Evolutionary conservation across 106 monocot genomes (phyloP), one percentile per base, ranked within the genome.

Genomic region (Gastrodia elata): DNA sequence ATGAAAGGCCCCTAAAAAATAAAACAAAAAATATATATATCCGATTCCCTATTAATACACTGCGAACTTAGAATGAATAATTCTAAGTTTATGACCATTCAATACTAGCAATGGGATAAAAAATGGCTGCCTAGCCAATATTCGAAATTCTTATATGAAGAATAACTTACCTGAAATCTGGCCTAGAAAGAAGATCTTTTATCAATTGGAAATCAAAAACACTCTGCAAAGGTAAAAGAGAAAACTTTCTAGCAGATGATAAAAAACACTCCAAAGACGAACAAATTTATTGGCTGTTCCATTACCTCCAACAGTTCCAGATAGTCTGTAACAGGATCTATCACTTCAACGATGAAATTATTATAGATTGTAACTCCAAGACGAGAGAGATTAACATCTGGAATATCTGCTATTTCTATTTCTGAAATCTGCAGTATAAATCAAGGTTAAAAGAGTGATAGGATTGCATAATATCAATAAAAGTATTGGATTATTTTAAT

Each of bases 201-300:
- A 98, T 88, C 77, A 98, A 93, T 75, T 93, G 76, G 75, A 98
- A 91, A 81, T 98, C 88, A 76, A 98, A 98, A 55, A 93, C 91
- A 79, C 75, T 77, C 98, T 93, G 88, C 78, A 87, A 70, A 83
- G 56, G 61, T 46, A 43, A 73, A 65, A 37, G 27, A 30, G 10
- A 43, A 24, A 67, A 67, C 18, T 38, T 65, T 67, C 67, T 67
- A 73, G 38, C 65, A 70, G 40, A 76, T 28, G 27, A 22, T 36
- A 67, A 49, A 64, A 0, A 71, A 40, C 38, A 40, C 41, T 49
- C 40, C 39, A 58, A 61, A 42, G 27, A 44, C 67, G 64, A 56
- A 3, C 28, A 40, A 6, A 43, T 38, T 14, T 56, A 15, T 41
- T 64, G n/a, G 39, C 64, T 67, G n/a, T 70, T n/a, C 52, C 9